Base-by-base conservation (phyloP, 2,329 filamentous ascomycete species). In the Aureobasidium sp. region DNA sequence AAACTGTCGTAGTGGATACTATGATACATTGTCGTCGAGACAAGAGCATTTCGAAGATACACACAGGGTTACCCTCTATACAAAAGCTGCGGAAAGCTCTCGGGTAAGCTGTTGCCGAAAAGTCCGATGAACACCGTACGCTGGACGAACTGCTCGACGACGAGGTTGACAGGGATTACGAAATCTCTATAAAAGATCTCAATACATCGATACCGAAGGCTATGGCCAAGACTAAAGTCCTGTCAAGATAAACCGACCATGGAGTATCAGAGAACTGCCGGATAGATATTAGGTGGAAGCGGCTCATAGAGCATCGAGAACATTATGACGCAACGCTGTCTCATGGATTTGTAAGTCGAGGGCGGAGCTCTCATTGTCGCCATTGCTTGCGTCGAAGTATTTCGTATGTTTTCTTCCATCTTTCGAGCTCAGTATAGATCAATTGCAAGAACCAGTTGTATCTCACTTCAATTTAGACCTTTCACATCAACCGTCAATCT, bases 291-390 rank as follows among this genome's bases (percentile, higher is more conserved):
- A 25, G 18, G 51, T 36, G 7, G 27, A 2, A 47, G 55, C 40
- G 20, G 40, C 42, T 47, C 20, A 29, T 18, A 13, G 2, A 55
- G n/a, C 13, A 9, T 27, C 5, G 23, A 47, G 55, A 47, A 43
- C 55, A 59, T 36, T 11, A 33, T 64, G 60, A 64, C 50, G 60
- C 43, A 55, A 29, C 33, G n/a, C 47, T 36, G 60, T 55, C 50
- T 64, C 40, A n/a, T 59, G 63, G 53, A 65, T 65, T 65, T 65
- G 63, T 65, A 65, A 65, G 63, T 55, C 54, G 27, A 25, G 36
- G 54, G 53, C 45, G 54, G 54, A 59, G 63, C 54, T 51, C 25
- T 54, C 27, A 51, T 36, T n/a, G 33, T 56, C 47, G 50, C 45
- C 53, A 51, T 60, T 16, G 25, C 45, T 53, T 36, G n/a, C 45